Percentiles rank a stretch among this genome's conserved stretches.
Conservation (phyloP, 1,139 yeast genomes). For the Meyerozyma smithsonii region DNA sequence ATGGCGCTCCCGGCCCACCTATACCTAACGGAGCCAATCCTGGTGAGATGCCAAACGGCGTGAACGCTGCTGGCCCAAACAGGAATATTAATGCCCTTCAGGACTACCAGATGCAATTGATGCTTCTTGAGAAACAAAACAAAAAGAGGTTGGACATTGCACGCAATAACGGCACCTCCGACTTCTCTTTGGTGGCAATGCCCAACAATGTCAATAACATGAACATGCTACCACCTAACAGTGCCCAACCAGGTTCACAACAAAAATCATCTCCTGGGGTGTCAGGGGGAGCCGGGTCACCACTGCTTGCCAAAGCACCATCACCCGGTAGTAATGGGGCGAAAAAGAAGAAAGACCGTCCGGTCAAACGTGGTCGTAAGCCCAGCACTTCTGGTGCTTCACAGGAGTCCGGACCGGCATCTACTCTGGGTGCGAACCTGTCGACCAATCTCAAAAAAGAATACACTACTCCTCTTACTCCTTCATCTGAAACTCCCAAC, state of each 20-base stretch:
- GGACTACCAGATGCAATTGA: constrained; percentile 73
- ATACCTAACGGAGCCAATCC: background rate
- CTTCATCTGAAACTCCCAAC: constrained; percentile 34
- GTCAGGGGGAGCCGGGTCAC: constrained; percentile 10
- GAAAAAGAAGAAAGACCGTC: constrained; percentile 27
- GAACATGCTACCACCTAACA: constrained; percentile 6
- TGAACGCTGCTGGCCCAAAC: constrained; percentile 7
- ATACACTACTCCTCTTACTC: constrained; percentile 39
- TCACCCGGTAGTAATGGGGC: constrained; percentile 22
- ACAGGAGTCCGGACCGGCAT: constrained; percentile 10
- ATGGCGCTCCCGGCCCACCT: constrained; percentile 7
- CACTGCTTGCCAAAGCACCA: constrained; percentile 26
- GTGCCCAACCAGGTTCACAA: constrained; percentile 5
- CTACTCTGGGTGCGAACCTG: constrained; percentile 4
- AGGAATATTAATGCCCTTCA: constrained; percentile 48
- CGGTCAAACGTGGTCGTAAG: constrained; percentile 32
- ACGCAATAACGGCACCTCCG: constrained; percentile 24
- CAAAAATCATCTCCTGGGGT: constrained; percentile 27
- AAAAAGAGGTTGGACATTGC: constrained; percentile 56
- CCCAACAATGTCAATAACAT: constrained; percentile 6
- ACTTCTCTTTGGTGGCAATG: constrained; percentile 1
- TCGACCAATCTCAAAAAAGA: constrained; percentile 21
- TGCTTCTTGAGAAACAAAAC: constrained; percentile 68
- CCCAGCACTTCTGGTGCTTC: constrained; percentile 20
- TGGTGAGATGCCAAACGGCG: background rate